A percentile compares a stretch with the other conserved stretches of the same genome.
Evolutionary conservation across 148 eudicot genomes (phyloP).

Genomic region (Amaranthus cruentus): DNA sequence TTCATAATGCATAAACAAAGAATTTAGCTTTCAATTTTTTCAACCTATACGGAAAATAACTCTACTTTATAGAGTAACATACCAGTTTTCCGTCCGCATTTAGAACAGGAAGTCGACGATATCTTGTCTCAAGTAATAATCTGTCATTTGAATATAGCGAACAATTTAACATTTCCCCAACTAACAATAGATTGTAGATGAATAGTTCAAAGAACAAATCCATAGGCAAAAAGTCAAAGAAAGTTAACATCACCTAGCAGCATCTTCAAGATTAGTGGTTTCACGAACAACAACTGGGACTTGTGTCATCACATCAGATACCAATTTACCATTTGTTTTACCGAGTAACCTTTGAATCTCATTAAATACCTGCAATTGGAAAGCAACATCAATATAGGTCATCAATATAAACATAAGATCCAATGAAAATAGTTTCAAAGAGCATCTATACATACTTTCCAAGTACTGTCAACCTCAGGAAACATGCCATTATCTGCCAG

Average conservation of each 20-base stretch:
- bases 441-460: constrained; percentile 61
- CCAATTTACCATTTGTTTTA: constrained; percentile 79
- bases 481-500: constrained; percentile 67
- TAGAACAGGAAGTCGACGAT: constrained; percentile 12
- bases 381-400: not conserved
- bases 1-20: not conserved
- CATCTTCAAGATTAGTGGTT: constrained; percentile 92
- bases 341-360: constrained; percentile 73
- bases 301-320: constrained; percentile 89
- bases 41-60: not conserved
- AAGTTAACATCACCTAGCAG: constrained; percentile 57
- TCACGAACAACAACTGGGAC: constrained; percentile 75
- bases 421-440: not conserved
- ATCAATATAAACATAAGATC: not conserved
- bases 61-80: not conserved
- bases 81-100: constrained; percentile 26
- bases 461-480: constrained; percentile 86
- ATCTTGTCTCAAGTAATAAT: constrained; percentile 14
- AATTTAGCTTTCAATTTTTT: not conserved
- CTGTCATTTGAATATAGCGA: not conserved
- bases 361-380: constrained; percentile 61
- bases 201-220: too few species aligned
- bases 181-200: too few species aligned
- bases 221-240: not conserved
- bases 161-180: too few species aligned